Evolutionary conservation across 495 filamentous ascomycete species (phyloP).

Genomic region (Jackrogersella multiformis): DNA sequence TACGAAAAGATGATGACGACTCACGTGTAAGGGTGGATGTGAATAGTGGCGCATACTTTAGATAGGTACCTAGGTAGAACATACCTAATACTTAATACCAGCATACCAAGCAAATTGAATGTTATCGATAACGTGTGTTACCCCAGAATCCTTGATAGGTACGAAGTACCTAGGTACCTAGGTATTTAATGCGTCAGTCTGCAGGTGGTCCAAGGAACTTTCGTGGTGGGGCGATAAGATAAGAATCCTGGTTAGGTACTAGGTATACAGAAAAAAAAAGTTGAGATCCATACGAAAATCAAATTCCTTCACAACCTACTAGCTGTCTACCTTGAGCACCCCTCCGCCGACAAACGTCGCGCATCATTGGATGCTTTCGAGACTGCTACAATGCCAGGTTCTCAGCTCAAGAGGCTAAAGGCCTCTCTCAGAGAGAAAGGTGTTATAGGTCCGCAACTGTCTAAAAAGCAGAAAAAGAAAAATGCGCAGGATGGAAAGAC

Average conservation of each 20-base stretch:
- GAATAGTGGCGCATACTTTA: background rate
- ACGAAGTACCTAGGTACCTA: too few relatives aligned
- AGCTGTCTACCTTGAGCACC: background rate
- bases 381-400: slow-evolving; percentile 77
- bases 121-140: too few relatives aligned
- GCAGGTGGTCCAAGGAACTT: slow-evolving; percentile 1
- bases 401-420: slow-evolving; percentile 95
- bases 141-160: too few relatives aligned
- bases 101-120: too few relatives aligned
- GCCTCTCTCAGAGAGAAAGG: slow-evolving; percentile 86
- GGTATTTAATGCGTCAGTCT: background rate
- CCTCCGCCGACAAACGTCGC: background rate
- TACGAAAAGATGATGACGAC: background rate
- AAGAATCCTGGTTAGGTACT: slow-evolving; percentile 5
- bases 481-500: slow-evolving; percentile 69
- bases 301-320: slow-evolving; percentile 1
- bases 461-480: slow-evolving; percentile 87
- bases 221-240: slow-evolving; percentile 27
- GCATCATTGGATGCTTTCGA: background rate
- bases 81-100: too few relatives aligned
- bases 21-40: background rate
- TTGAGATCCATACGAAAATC: background rate
- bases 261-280: slow-evolving; percentile 44
- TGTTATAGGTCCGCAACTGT: slow-evolving; percentile 85
- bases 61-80: too few relatives aligned